These are phyloP conservation scores for Mitragyna speciosa DNA, from an alignment of 257 asterid genomes.

Conservation along the genomic window DNA sequence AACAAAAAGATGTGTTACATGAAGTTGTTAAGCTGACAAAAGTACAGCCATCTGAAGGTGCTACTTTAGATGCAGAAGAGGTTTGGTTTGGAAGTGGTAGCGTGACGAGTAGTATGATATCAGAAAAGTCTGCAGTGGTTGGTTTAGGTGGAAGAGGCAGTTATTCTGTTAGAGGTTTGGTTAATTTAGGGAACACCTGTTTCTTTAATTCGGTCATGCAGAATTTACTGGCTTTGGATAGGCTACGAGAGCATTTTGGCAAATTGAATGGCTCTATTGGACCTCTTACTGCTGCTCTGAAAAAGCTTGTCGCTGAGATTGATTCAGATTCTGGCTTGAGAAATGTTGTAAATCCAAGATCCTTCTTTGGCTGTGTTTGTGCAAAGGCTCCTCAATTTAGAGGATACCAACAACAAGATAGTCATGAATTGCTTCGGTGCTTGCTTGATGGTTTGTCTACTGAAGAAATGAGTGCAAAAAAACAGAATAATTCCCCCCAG, in stretches of 20 bases:
- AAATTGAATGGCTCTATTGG: slow-evolving; percentile 64
- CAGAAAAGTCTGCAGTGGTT: slow-evolving; percentile 35
- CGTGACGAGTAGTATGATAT: slow-evolving; percentile 42
- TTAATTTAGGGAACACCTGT: slow-evolving; percentile 94
- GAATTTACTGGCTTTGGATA: slow-evolving; percentile 63
- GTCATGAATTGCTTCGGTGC: slow-evolving; percentile 89
- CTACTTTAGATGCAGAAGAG: slow-evolving; percentile 63
- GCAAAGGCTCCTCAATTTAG: slow-evolving; percentile 80
- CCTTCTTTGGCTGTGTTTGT: slow-evolving; percentile 71
- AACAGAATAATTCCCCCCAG: slow-evolving; percentile 37
- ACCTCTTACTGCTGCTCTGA: slow-evolving; percentile 62
- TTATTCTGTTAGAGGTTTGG: slow-evolving; percentile 63
- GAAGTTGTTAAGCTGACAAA: slow-evolving; percentile 63
- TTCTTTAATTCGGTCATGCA: slow-evolving; percentile 87
- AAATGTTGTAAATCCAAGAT: slow-evolving; percentile 63
- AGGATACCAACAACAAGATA: slow-evolving; percentile 94
- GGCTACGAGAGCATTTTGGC: slow-evolving; percentile 51
- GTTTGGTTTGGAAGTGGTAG: slow-evolving; percentile 71
- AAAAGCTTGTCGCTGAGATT: slow-evolving; percentile 63
- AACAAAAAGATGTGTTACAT: slow-evolving; percentile 44
- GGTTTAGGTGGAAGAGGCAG: slow-evolving; percentile 32
- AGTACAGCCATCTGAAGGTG: slow-evolving; percentile 42
- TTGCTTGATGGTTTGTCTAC: slow-evolving; percentile 75
- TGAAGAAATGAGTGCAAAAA: slow-evolving; percentile 62
- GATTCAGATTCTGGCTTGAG: slow-evolving; percentile 42